A percentile compares a stretch with the other conserved stretches of the same genome.
Evolutionary conservation across 257 asterid species (phyloP).

Genomic region (Cinchona pubescens): DNA sequence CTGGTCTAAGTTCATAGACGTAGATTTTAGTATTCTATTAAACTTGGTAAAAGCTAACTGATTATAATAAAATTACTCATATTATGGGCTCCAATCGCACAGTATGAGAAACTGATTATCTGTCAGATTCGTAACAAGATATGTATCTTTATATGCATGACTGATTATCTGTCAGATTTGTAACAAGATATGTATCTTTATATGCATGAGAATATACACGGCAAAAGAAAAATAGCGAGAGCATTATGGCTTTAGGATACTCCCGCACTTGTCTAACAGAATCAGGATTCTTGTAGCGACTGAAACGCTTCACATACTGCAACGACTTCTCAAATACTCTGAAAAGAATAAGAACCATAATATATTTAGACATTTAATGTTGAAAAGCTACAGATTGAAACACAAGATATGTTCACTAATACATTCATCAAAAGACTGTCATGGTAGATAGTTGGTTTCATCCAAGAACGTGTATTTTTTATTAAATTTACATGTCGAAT

Average conservation of each 20-base stretch:
- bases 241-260: constrained; percentile 51
- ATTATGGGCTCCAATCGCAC: too few species aligned
- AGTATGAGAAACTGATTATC: neutral
- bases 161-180: too few species aligned
- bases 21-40: too few species aligned
- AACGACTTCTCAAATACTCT: constrained; percentile 97
- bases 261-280: constrained; percentile 99
- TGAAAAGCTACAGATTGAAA: neutral
- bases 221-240: neutral
- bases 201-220: neutral
- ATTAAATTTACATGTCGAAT: neutral
- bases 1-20: neutral
- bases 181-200: neutral
- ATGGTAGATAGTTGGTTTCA: neutral
- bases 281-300: constrained; percentile 95
- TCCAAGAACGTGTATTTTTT: neutral
- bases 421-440: neutral
- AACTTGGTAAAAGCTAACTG: neutral
- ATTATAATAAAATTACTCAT: neutral
- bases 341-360: constrained; percentile 10
- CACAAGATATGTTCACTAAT: neutral
- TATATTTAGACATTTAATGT: neutral
- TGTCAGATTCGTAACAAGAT: too few species aligned
- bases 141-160: neutral
- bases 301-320: constrained; percentile 97